Percentiles rank a stretch among this genome's conserved stretches.
Evolutionary conservation across 192 early-diverging fungal genomes (phyloP).

Genomic region (Coemansia biformis): DNA sequence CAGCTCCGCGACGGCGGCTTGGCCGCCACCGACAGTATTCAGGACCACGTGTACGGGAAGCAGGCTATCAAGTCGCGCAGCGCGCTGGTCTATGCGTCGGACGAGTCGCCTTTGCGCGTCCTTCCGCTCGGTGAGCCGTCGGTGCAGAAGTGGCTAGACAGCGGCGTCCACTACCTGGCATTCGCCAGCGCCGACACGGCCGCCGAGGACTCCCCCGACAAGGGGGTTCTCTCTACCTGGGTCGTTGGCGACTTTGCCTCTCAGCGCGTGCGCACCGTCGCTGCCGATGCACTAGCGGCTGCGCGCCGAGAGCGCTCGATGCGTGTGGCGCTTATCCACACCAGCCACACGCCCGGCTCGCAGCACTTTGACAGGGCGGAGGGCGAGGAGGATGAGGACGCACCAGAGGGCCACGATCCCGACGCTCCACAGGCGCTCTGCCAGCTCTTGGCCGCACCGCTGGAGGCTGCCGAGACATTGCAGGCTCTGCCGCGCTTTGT

Average conservation of each 20-base stretch:
- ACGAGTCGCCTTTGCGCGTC: slow-evolving; percentile 36
- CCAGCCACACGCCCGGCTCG: background rate
- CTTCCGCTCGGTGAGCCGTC: slow-evolving; percentile 8
- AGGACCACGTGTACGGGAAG: slow-evolving; percentile 65
- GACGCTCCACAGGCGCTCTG: slow-evolving; percentile 33
- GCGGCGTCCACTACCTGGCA: slow-evolving; percentile 14
- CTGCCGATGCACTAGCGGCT: slow-evolving; percentile 48
- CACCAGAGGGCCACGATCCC: slow-evolving; percentile 12
- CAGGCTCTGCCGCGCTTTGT: slow-evolving; percentile 9
- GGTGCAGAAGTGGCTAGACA: slow-evolving; percentile 23
- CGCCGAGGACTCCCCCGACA: background rate
- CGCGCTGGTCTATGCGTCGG: slow-evolving; percentile 35
- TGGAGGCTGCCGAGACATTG: background rate
- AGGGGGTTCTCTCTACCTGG: slow-evolving; percentile 33
- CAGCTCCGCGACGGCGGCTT: slow-evolving; percentile 55
- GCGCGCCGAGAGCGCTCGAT: slow-evolving; percentile 18
- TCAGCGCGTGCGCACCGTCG: slow-evolving; percentile 50
- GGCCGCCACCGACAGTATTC: slow-evolving; percentile 53
- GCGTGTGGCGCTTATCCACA: slow-evolving; percentile 35
- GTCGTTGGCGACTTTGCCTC: slow-evolving; percentile 56
- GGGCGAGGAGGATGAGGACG: slow-evolving; percentile 18
- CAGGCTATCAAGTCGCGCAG: slow-evolving; percentile 62
- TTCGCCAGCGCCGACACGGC: background rate
- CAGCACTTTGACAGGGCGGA: slow-evolving; percentile 3
- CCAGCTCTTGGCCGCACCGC: slow-evolving; percentile 16